Evolutionary conservation across 352 stramenopile species (phyloP).

Genomic region (Globisporangium mamillatum): DNA sequence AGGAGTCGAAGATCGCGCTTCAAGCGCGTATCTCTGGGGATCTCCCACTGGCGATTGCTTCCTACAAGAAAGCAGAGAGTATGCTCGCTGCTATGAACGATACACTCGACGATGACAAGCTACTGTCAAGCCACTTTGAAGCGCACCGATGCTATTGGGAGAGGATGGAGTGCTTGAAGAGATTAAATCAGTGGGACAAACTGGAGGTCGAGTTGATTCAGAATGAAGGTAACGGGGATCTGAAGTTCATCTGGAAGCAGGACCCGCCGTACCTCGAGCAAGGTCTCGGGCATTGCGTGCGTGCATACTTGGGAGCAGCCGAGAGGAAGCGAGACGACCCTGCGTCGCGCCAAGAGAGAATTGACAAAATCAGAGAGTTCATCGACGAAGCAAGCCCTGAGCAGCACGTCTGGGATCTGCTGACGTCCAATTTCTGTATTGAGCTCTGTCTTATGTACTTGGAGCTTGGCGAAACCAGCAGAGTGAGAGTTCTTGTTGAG

Average conservation of each 20-base stretch:
- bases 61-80: slow-evolving; percentile 67
- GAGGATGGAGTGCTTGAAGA: slow-evolving; percentile 55
- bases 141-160: slow-evolving; percentile 62
- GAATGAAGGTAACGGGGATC: slow-evolving; percentile 14
- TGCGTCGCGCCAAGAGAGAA: background rate
- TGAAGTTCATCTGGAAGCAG: slow-evolving; percentile 53
- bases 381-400: slow-evolving; percentile 30
- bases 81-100: slow-evolving; percentile 42
- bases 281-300: slow-evolving; percentile 52
- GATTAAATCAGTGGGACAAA: slow-evolving; percentile 68
- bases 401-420: slow-evolving; percentile 29
- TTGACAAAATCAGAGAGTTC: slow-evolving; percentile 17
- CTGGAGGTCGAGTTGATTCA: slow-evolving; percentile 42
- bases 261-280: slow-evolving; percentile 65
- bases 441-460: slow-evolving; percentile 51
- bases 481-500: slow-evolving; percentile 55
- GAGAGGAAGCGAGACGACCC: slow-evolving; percentile 11
- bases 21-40: slow-evolving; percentile 68
- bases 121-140: slow-evolving; percentile 35
- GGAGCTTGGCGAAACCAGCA: slow-evolving; percentile 36
- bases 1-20: slow-evolving; percentile 58
- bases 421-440: slow-evolving; percentile 47
- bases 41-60: slow-evolving; percentile 60
- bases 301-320: slow-evolving; percentile 37
- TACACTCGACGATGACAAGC: slow-evolving; percentile 26